Conservation (phyloP, 129 eudicot species). For the Tagetes erecta region DNA sequence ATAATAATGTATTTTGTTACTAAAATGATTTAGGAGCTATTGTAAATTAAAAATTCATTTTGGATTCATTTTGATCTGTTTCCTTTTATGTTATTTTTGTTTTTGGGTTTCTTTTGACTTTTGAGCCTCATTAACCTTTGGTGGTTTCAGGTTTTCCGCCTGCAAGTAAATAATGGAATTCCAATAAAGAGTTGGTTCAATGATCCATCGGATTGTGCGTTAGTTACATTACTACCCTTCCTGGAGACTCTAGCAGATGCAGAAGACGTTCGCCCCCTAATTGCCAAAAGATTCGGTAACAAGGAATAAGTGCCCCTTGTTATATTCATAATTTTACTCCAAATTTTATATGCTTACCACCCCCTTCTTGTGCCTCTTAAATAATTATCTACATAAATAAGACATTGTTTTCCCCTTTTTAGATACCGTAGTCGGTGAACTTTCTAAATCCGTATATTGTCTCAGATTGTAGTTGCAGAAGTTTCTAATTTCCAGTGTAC, state of each 20-base stretch:
- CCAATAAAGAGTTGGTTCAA: conserved; percentile 99
- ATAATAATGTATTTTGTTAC: neutral
- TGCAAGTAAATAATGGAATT: conserved; percentile 97
- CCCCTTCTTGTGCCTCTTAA: conserved; percentile 45
- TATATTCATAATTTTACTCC: conserved; percentile 49
- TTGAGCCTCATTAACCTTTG: conserved; percentile 21
- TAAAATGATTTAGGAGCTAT: neutral
- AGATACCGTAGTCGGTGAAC: conserved; percentile 37
- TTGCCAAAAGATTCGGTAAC: conserved; percentile 98
- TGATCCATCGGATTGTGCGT: conserved; percentile 87
- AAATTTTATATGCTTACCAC: conserved; percentile 36
- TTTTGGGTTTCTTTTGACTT: neutral
- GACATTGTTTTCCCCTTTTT: conserved; percentile 36
- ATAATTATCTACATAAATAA: conserved; percentile 42
- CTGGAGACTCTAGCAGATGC: conserved; percentile 83
- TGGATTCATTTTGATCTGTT: neutral
- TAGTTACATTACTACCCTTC: conserved; percentile 81
- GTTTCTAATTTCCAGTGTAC: conserved; percentile 53
- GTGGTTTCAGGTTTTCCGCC: conserved; percentile 76
- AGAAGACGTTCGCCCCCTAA: conserved; percentile 94
- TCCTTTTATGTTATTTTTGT: neutral
- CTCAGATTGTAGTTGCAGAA: conserved; percentile 43
- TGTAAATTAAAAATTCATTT: neutral
- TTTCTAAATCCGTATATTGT: conserved; percentile 36
- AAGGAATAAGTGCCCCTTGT: conserved; percentile 90